Percentiles rank a stretch among this genome's conserved stretches.
phyloP scores from a whole-genome alignment of 208 protist species.

The Naegleria gruberi region DNA sequence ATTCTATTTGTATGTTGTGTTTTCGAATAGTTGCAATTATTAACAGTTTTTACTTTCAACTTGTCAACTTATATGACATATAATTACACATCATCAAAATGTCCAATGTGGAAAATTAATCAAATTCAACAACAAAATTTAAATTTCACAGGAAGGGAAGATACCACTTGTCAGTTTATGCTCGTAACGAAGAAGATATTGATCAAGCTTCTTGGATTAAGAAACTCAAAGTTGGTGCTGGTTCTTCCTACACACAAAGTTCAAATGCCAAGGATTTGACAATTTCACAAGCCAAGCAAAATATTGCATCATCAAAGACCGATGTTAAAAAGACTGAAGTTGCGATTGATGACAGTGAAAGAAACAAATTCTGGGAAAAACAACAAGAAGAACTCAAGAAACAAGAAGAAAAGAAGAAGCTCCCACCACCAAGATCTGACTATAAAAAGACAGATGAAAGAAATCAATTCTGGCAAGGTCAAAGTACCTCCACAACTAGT shows the following conservation, averaged over 20 bases:
- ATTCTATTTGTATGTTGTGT: not conserved
- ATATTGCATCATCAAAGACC: not conserved
- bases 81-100: not conserved
- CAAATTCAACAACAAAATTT: not conserved
- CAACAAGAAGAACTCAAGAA: not conserved
- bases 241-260: not conserved
- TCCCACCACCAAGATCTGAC: not conserved
- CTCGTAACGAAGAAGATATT: conserved; percentile 7
- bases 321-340: not conserved
- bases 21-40: not conserved
- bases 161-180: not conserved
- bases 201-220: not conserved
- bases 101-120: no score
- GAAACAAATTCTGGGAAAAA: not conserved
- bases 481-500: not conserved
- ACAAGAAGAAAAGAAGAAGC: not conserved
- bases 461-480: not conserved
- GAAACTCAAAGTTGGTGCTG: not conserved
- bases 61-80: not conserved
- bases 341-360: not conserved
- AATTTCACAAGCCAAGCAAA: conserved; percentile 8
- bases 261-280: not conserved
- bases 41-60: not conserved
- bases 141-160: not conserved
- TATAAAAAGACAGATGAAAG: not conserved